phyloP scores from a whole-genome alignment of 1,284 basidiomycete genomes.

The Tilletia horrida region DNA sequence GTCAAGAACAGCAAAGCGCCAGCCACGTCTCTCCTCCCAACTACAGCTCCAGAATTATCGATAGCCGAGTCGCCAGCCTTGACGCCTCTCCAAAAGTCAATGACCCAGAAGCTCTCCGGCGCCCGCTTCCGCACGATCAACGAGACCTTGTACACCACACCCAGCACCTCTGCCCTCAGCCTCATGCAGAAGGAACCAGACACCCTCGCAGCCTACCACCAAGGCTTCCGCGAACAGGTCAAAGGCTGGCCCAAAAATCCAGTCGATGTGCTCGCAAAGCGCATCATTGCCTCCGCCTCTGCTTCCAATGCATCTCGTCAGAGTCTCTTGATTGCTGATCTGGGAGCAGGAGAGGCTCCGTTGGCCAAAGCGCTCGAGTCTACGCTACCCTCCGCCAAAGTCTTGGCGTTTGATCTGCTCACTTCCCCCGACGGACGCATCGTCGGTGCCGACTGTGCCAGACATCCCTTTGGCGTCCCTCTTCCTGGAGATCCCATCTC shows the following conservation, averaged over 20 bases:
- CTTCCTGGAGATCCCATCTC: constrained; percentile 23
- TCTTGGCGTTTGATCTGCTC: constrained; percentile 74
- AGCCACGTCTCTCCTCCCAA: too few species aligned
- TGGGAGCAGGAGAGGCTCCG: constrained; percentile 91
- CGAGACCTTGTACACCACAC: constrained; percentile 51
- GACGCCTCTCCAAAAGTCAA: constrained; percentile 41
- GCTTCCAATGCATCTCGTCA: neutral
- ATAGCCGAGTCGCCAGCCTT: constrained; percentile 17
- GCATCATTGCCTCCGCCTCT: neutral
- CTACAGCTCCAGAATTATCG: neutral
- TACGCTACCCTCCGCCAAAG: constrained; percentile 62
- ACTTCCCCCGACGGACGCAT: constrained; percentile 65
- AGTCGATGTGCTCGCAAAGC: constrained; percentile 40
- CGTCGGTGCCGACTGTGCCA: constrained; percentile 39
- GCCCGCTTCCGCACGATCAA: constrained; percentile 55
- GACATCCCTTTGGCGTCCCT: constrained; percentile 28
- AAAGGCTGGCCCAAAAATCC: constrained; percentile 54
- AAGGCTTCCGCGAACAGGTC: constrained; percentile 52
- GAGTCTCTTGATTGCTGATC: constrained; percentile 74
- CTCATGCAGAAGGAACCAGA: constrained; percentile 42
- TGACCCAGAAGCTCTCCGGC: constrained; percentile 46
- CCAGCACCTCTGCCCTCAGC: constrained; percentile 35
- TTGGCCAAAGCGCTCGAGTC: constrained; percentile 63
- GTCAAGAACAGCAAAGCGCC: neutral
- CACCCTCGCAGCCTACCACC: constrained; percentile 51